Evolutionary conservation across 495 filamentous ascomycete genomes (phyloP), one percentile per base, ranked within the genome.

Genomic region (Aspergillus affinis): DNA sequence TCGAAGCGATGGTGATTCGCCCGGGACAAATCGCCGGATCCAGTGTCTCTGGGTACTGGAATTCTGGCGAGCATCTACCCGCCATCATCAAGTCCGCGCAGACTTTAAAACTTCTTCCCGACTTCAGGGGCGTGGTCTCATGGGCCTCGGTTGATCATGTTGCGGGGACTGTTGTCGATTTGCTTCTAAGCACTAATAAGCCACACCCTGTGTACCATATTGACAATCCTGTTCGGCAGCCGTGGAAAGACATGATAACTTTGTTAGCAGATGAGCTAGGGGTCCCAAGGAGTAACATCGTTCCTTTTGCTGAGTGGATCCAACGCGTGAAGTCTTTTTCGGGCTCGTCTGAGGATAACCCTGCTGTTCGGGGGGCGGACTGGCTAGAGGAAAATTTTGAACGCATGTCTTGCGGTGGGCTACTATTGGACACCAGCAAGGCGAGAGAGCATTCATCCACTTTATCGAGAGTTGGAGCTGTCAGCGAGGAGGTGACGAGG

Each of bases 11-110:
- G 75, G 59, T 69, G 0, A 78, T 78, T 0, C 69, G 82, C 4
- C 68, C 72, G 1, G 83, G 78, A 0, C 83, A 86, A 61, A 77
- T 84, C 26, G 71, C 80, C 0, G 82, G 82, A 0, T 83, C 79
- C 0, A 76, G 64, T 17, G 64, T 44, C 2, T 81, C 66, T 45
- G 83, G 82, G 3, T 78, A 79, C 54, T 86, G 82, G 83, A 85
- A 84, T 49, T 58, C 69, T 0, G 57, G 70, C 21, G 82, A 84
- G 59, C 79, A 83, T 61, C 64, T 84, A 13, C 55, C 70, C 0
- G 81, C 81, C 53, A 46, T 87, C 49, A 48, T 84, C 48, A 85
- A 84, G 62, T 82, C 80, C 0, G 69, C 79, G 0, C 79, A 84
- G 63, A 78, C 71, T 0, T 61, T 86, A 0, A 67, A 68, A 0